Evolutionary conservation across 768 basidiomycete genomes (phyloP).

Genomic region (Lentinus brumalis): DNA sequence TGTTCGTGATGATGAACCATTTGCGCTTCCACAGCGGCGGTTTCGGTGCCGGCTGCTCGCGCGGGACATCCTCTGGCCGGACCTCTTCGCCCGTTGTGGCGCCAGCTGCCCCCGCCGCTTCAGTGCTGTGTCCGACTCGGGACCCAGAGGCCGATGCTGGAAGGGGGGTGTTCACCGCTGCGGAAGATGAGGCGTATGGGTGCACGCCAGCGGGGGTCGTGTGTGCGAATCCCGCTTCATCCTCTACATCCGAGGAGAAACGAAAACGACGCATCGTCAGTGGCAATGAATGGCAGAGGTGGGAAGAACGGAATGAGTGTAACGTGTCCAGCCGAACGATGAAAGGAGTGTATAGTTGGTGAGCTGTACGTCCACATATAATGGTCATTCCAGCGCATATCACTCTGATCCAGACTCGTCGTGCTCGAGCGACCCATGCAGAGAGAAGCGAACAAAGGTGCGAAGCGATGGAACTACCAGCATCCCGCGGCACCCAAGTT

Average conservation of each 20-base stretch:
- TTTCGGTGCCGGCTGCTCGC: conserved; percentile 11
- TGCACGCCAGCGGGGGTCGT: conserved; percentile 18
- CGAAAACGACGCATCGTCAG: not conserved
- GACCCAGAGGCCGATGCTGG: not conserved
- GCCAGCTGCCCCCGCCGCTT: not conserved
- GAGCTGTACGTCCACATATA: not conserved
- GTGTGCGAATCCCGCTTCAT: not conserved
- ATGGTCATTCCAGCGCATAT: not conserved
- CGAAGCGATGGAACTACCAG: no score
- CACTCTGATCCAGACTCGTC: not conserved
- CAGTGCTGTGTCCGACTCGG: not conserved
- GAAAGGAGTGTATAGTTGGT: not conserved
- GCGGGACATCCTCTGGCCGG: conserved; percentile 16
- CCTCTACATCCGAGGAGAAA: not conserved
- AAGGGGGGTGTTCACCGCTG: not conserved
- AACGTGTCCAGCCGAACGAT: not conserved
- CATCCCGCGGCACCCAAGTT: no score
- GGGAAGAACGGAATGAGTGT: not conserved
- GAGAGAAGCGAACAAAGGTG: not conserved
- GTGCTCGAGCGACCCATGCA: not conserved
- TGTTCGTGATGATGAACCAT: conserved; percentile 62
- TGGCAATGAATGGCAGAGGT: not conserved
- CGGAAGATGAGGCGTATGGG: conserved; percentile 14
- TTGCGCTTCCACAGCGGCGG: conserved; percentile 60
- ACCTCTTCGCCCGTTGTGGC: not conserved